These are phyloP conservation scores for Fragaria iinumae DNA, from an alignment of 306 rosid genomes.

Conservation along the genomic window DNA sequence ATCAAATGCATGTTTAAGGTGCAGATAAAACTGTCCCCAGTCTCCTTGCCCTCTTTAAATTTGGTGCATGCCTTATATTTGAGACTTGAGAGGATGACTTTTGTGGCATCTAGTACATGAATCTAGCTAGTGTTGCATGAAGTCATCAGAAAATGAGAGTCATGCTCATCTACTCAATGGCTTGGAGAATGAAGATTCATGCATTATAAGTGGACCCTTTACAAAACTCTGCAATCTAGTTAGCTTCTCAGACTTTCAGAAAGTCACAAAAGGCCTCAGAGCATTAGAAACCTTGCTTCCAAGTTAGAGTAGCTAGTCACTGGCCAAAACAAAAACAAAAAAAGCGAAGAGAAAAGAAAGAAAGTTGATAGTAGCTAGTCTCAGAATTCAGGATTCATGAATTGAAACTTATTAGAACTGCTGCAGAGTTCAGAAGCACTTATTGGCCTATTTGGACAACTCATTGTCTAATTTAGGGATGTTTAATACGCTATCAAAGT, in stretches of 20 bases:
- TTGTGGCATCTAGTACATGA: background rate
- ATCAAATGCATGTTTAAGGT: background rate
- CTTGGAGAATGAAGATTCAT: background rate
- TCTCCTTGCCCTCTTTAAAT: background rate
- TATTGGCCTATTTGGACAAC: background rate
- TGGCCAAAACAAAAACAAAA: background rate
- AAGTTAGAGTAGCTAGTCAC: slow-evolving; percentile 8
- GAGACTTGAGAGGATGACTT: slow-evolving; percentile 4
- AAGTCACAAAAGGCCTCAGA: slow-evolving; percentile 2
- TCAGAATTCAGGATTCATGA: slow-evolving; percentile 10
- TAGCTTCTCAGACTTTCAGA: slow-evolving; percentile 5
- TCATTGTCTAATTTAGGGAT: background rate
- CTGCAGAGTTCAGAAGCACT: slow-evolving; percentile 12
- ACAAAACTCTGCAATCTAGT: background rate
- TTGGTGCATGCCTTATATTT: background rate
- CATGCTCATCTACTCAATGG: background rate
- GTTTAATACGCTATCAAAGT: background rate
- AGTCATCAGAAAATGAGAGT: slow-evolving; percentile 6
- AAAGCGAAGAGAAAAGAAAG: background rate
- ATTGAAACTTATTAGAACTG: background rate
- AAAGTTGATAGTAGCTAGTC: background rate
- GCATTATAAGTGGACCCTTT: slow-evolving; percentile 8
- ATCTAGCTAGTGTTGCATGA: background rate
- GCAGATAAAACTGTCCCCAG: slow-evolving; percentile 2
- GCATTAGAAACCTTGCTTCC: slow-evolving; percentile 33